Evolutionary conservation across 176 grass and related monocot species (phyloP).

Genomic region (Cocos nucifera): DNA sequence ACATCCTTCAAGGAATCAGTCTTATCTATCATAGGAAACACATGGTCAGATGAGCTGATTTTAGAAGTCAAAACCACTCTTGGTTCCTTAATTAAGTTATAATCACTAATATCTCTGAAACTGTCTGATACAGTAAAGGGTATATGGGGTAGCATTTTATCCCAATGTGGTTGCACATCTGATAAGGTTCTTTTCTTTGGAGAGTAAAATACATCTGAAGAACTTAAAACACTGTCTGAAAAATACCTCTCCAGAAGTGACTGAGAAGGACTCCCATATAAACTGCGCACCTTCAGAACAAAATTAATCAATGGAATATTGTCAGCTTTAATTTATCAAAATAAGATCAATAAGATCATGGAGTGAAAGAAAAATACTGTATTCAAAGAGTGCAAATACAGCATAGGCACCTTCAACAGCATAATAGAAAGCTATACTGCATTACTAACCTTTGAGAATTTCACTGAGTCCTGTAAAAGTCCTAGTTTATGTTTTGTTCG

Average conservation of each 20-base stretch:
- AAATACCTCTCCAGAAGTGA: slow-evolving; percentile 44
- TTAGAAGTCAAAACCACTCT: slow-evolving; percentile 38
- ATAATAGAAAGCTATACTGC: slow-evolving; percentile 13
- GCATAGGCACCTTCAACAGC: neutral
- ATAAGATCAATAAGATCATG: slow-evolving; percentile 17
- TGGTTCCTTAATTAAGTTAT: slow-evolving; percentile 31
- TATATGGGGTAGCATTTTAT: slow-evolving; percentile 57
- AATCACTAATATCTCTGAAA: slow-evolving; percentile 27
- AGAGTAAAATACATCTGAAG: slow-evolving; percentile 64
- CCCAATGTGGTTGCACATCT: slow-evolving; percentile 67
- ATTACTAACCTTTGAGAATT: slow-evolving; percentile 62
- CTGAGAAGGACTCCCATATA: slow-evolving; percentile 76
- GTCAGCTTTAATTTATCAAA: slow-evolving; percentile 8
- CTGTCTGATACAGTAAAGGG: slow-evolving; percentile 31
- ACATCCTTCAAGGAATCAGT: slow-evolving; percentile 67
- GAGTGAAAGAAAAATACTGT: too few relatives aligned
- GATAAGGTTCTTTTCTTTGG: slow-evolving; percentile 55
- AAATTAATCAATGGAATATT: slow-evolving; percentile 15
- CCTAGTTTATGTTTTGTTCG: slow-evolving; percentile 54
- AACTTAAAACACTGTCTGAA: slow-evolving; percentile 36
- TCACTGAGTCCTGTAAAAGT: slow-evolving; percentile 38
- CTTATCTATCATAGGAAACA: slow-evolving; percentile 27
- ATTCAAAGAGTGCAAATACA: neutral
- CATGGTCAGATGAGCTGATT: slow-evolving; percentile 41
- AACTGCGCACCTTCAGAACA: slow-evolving; percentile 54